Evolutionary conservation across 495 filamentous ascomycete species (phyloP), one percentile per base, ranked within the genome.

Genomic region (Xylaria venustula): DNA sequence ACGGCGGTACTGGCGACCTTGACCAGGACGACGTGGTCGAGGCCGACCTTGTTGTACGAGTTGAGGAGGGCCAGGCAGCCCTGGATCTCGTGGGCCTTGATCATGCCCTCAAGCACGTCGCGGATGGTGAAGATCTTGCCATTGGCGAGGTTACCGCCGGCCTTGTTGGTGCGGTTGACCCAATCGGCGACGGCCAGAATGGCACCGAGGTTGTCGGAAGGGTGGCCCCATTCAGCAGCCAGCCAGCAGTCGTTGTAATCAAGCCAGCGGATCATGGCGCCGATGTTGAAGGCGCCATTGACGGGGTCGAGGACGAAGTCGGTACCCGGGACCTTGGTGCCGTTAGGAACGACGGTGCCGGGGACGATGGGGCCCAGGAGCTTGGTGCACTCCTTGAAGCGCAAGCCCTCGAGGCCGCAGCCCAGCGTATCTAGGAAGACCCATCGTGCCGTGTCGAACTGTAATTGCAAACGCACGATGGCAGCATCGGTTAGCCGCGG

Each of bases 221-320:
- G 94, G 71, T 98, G 94, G 46, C 94, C 94, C 94, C 94, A 98
- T 79, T 98, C 94, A 56, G 94, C 94, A 15, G 94, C 94, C 58
- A 98, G 81, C 95, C 94, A 98, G 84, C 94, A 98, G 83, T 98
- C 94, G 73, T 98, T 98, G 85, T 97, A 98, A 76, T 98, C 94
- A 55, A 98, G 85, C 94, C 94, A 98, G 65, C 94, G 84, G 77
- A 98, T 97, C 87, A 94, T 95, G 63, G 95, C 87, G 60, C 94
- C 94, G 60, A 98, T 98, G 83, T 98, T 98, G 84, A 98, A 98
- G 56, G 94, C 94, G 42, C 90, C 94, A 62, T 92, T 90, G 64
- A 98, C 88, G 23, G 94, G 94, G 75, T 98, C 94, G 55, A 98
- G 87, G 73, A 95, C 86, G 79, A 96, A 97, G 49, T 87, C 86